Base-by-base conservation (phyloP, 169 alveolate genomes). In the Cryptosporidium canis region DNA sequence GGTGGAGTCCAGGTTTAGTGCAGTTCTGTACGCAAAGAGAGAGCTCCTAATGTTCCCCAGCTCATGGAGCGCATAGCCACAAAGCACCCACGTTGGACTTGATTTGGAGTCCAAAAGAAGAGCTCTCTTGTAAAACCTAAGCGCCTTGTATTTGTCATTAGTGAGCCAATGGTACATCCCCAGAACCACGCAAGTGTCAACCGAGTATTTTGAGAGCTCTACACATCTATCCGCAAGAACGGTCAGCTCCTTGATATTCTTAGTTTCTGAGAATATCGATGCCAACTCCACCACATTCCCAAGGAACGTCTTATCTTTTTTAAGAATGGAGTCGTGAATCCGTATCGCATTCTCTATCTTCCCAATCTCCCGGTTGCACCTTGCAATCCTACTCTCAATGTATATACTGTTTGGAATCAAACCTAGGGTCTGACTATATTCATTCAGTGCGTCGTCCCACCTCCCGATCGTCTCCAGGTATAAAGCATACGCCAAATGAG, bases 131-230 rank as follows among this genome's bases (percentile, higher is more conserved):
- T 77, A 77, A 35, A 77, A 77, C 27, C 72, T 77, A 12, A 77
- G 64, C 33, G 87, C 87, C 43, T 77, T 77, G 64, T 77, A 63
- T 18, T 61, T 55, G 31, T 77, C 87, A 58, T 77, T 77, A 24
- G 87, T 61, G 65, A 45, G 66, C 87, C 87, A 77, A 12, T 77
- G 87, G 14, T 77, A 77, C 43, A 77, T 77, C 14, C 87, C 87
- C 21, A 77, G 70, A 5, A 77, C 87, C 35, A 77, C 31, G 33
- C 77, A 77, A 24, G 87, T 77, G 18, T 77, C 87, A 55, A 45
- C 56, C 6, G 87, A 77, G 43, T 77, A 77, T 29, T 77, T 61
- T n/a, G 87, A 55, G 1, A 77, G 68, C 18, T 77, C 72, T 11
- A 61, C 70, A 31, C 87, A 77, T 43, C 66, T 77, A 2, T 61